Evolutionary conservation across 176 grass and related monocot genomes (phyloP), one percentile per base, ranked within the genome.

Genomic region (Urochloa ruziziensis): DNA sequence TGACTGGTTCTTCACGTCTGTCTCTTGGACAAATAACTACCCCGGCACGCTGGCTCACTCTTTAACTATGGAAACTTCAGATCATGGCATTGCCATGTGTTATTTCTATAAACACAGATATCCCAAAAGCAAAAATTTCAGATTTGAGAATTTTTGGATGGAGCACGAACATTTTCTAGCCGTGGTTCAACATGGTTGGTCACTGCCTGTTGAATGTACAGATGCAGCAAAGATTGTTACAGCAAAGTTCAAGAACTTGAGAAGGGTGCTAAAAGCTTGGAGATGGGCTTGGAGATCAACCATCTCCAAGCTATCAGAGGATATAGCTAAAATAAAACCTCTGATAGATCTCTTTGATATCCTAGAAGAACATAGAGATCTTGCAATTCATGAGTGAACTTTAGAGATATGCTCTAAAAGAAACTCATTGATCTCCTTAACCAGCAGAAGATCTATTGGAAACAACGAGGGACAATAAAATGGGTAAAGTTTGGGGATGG

Each of bases 251-350:
- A 67, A 67, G 10, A 40, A 11, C 12, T 1, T 30, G 0, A 23
- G 64, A 13, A 40, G 64, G n/a, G 64, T 67, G 0, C 35, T 67
- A 0, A 39, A 19, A 13, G 7, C 19, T 10, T 67, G 35, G n/a
- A n/a, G n/a, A n/a, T n/a, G n/a, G n/a, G n/a, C n/a, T n/a, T n/a
- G n/a, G 64, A 1, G 10, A n/a, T 0, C 6, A 10, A 1, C 4
- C 40, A 10, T 13, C 14, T 46, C 64, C 3, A 40, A 12, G 4
- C 4, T 67, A 1, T 5, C 34, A 0, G 3, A 7, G 1, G 21
- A 18, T 0, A 40, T 39, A 0, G 10, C 0, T 0, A 40, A n/a
- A 4, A 40, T 4, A 1, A 67, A 67, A 9, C 0, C 2, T 0
- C 0, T n/a, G 1, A 9, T 67, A 3, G 1, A 2, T 3, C 13